A percentile compares a stretch with the other conserved stretches of the same genome.
Conservation (phyloP, 225 moss, liverwort and hornwort species). For the Thuidium tamariscinum region DNA sequence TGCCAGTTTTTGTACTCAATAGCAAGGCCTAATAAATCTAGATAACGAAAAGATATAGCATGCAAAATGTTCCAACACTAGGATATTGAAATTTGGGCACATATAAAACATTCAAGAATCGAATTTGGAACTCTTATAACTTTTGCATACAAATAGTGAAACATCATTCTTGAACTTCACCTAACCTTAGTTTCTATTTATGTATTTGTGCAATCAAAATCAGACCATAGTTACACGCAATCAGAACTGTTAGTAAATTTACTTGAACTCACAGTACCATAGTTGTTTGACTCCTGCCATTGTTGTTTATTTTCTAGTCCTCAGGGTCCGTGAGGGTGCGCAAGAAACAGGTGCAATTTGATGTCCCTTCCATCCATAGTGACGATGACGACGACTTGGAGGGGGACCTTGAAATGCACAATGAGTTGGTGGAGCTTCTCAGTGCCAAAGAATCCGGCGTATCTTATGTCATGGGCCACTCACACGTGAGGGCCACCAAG, state of each 20-base stretch:
- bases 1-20: too few relatives aligned
- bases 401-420: not conserved
- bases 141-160: not conserved
- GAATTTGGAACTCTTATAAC: not conserved
- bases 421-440: conserved; percentile 12
- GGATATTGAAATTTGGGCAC: not conserved
- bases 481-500: conserved; percentile 12
- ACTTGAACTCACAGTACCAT: not conserved
- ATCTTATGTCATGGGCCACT: conserved; percentile 24
- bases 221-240: not conserved
- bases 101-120: not conserved
- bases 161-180: not conserved
- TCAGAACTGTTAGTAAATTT: too few relatives aligned
- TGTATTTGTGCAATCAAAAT: not conserved
- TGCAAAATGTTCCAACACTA: not conserved
- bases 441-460: conserved; percentile 24
- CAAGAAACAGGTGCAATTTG: conserved; percentile 63
- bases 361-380: not conserved
- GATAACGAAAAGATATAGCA: not conserved
- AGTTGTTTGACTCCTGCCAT: not conserved
- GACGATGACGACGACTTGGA: not conserved
- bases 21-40: not conserved
- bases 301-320: not conserved
- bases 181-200: not conserved
- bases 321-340: not conserved